These are phyloP conservation scores for Nyssa sinensis DNA, from an alignment of 148 eudicot genomes.

Conservation along the genomic window DNA sequence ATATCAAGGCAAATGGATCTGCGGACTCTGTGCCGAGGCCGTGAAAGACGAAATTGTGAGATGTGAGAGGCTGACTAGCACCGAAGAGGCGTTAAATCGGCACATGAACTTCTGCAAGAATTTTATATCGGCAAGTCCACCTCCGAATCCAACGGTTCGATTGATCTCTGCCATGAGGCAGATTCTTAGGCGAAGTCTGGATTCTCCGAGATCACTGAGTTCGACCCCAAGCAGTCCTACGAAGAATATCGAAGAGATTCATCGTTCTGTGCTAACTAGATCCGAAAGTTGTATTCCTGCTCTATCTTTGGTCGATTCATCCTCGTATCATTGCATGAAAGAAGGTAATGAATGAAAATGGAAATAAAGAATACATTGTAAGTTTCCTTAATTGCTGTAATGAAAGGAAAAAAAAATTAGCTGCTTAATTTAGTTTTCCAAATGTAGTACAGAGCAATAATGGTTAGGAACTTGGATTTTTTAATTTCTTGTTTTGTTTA, in stretches of 20 bases:
- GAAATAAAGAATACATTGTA: neutral
- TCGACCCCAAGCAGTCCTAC: conserved; percentile 31
- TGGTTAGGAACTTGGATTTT: too few relatives aligned
- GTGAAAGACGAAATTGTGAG: conserved; percentile 49
- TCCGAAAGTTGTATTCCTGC: conserved; percentile 23
- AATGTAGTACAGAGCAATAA: too few relatives aligned
- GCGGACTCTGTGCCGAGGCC: conserved; percentile 60
- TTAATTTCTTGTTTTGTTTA: too few relatives aligned
- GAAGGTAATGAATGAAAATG: neutral
- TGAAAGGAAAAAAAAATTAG: too few relatives aligned
- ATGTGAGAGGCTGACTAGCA: conserved; percentile 26
- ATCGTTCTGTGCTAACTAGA: neutral
- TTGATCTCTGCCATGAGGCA: conserved; percentile 38
- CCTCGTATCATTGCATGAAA: neutral
- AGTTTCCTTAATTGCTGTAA: too few relatives aligned
- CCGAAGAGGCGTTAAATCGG: conserved; percentile 39
- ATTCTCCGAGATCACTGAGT: conserved; percentile 25
- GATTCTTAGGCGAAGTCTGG: conserved; percentile 39
- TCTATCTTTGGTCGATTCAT: neutral
- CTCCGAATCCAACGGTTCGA: conserved; percentile 22
- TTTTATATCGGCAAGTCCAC: conserved; percentile 26
- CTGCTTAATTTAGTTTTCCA: too few relatives aligned
- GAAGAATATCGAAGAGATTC: neutral
- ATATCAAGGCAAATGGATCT: conserved; percentile 49
- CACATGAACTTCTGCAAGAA: conserved; percentile 35